Conservation (phyloP, 208 protist species). For the Porcisia deanei region DNA sequence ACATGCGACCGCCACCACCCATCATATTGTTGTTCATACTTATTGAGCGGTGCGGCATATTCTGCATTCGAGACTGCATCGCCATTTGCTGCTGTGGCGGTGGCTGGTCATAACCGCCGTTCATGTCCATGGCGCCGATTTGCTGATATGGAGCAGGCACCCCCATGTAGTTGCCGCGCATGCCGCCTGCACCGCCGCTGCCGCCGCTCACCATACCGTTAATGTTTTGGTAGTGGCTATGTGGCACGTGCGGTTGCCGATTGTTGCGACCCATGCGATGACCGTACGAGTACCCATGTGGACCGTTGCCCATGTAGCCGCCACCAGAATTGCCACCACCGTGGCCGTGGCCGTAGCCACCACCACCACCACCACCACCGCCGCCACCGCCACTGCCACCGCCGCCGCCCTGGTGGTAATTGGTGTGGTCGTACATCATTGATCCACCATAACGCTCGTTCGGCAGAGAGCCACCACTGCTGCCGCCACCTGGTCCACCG, state of each 20-base stretch:
- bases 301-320: constrained; percentile 18
- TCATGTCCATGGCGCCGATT: constrained; percentile 18
- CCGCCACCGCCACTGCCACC: neutral
- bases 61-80: constrained; percentile 20
- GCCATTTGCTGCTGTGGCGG: constrained; percentile 26
- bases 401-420: constrained; percentile 11
- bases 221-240: constrained; percentile 24
- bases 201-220: constrained; percentile 29
- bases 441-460: constrained; percentile 17
- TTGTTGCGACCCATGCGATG: constrained; percentile 18
- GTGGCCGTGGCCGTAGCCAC: neutral
- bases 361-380: constrained; percentile 1
- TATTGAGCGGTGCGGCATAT: constrained; percentile 6
- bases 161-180: constrained; percentile 18
- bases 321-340: constrained; percentile 12
- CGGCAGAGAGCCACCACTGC: constrained; percentile 16
- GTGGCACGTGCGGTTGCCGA: constrained; percentile 3
- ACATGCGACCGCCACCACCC: constrained; percentile 16
- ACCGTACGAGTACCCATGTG: constrained; percentile 5
- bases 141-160: constrained; percentile 10
- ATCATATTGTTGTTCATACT: constrained; percentile 32
- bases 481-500: constrained; percentile 5
- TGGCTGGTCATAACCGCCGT: constrained; percentile 16
- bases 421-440: constrained; percentile 28
- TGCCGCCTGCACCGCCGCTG: constrained; percentile 4